Evolutionary conservation across 306 rosid species (phyloP).

Genomic region (Dalbergia oliveri): DNA sequence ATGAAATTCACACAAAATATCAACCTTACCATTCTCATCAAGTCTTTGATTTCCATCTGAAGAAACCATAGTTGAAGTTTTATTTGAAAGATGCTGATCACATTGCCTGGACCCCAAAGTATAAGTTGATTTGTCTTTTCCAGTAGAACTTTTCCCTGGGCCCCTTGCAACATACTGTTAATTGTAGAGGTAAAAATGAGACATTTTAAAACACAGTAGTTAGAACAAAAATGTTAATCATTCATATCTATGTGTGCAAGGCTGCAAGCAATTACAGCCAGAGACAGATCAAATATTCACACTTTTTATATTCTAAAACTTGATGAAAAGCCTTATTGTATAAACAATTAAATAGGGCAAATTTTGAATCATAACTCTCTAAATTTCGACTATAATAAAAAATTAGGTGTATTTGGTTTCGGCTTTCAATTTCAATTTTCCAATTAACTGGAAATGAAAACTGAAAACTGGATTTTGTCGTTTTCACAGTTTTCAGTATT

Average conservation of each 20-base stretch:
- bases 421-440: too few relatives aligned
- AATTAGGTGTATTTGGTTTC: not conserved
- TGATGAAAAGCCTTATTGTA: slow-evolving; percentile 8
- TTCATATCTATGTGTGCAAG: not conserved
- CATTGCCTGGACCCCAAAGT: slow-evolving; percentile 58
- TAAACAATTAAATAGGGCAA: not conserved
- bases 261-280: not conserved
- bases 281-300: slow-evolving; percentile 23
- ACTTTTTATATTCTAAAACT: slow-evolving; percentile 4
- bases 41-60: slow-evolving; percentile 56
- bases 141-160: slow-evolving; percentile 53
- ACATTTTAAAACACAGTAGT: slow-evolving; percentile 18
- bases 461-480: too few relatives aligned
- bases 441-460: too few relatives aligned
- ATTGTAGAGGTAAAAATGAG: slow-evolving; percentile 40
- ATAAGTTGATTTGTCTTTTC: slow-evolving; percentile 59
- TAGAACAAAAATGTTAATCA: slow-evolving; percentile 8
- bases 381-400: not conserved
- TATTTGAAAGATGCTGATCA: slow-evolving; percentile 60
- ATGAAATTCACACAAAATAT: slow-evolving; percentile 39
- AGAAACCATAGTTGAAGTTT: slow-evolving; percentile 52
- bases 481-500: too few relatives aligned
- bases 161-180: slow-evolving; percentile 76
- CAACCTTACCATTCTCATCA: slow-evolving; percentile 68
- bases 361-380: not conserved